phyloP scores from a whole-genome alignment of 805 yeast species.

The Wickerhamomyces bisporus region DNA sequence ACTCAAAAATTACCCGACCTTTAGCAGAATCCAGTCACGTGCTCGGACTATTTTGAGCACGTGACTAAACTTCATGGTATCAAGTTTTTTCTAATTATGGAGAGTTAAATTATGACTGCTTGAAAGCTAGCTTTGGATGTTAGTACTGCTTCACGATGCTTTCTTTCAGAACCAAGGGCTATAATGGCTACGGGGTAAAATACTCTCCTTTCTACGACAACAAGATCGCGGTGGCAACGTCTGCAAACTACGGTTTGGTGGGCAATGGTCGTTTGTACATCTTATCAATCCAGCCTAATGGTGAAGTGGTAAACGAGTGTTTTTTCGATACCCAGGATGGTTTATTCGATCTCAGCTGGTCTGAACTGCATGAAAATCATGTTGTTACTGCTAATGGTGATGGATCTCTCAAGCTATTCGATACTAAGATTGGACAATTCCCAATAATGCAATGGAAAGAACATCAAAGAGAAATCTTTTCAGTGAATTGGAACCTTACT shows the following conservation, averaged over 20 bases:
- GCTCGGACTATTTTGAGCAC: neutral
- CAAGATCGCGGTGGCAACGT: conserved; percentile 82
- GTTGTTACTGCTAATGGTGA: conserved; percentile 82
- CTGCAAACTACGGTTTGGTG: conserved; percentile 90
- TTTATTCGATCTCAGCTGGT: conserved; percentile 83
- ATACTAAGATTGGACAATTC: conserved; percentile 56
- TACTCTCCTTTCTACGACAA: conserved; percentile 92
- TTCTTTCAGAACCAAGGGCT: conserved; percentile 68
- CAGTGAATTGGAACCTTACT: conserved; percentile 67
- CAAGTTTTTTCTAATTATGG: too few species aligned
- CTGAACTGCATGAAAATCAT: conserved; percentile 86
- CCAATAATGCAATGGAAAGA: conserved; percentile 75
- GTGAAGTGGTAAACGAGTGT: conserved; percentile 48
- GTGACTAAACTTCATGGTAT: neutral
- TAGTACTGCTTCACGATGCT: too few species aligned
- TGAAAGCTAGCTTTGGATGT: too few species aligned
- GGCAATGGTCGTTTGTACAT: conserved; percentile 86
- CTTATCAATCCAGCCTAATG: conserved; percentile 62
- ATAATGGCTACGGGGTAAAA: conserved; percentile 79
- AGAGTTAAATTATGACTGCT: too few species aligned
- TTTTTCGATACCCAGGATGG: conserved; percentile 92
- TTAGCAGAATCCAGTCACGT: neutral
- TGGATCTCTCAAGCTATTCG: conserved; percentile 81
- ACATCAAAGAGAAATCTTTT: conserved; percentile 71
- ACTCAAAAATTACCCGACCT: neutral